phyloP scores from a whole-genome alignment of 148 eudicot species.

The Silene latifolia region DNA sequence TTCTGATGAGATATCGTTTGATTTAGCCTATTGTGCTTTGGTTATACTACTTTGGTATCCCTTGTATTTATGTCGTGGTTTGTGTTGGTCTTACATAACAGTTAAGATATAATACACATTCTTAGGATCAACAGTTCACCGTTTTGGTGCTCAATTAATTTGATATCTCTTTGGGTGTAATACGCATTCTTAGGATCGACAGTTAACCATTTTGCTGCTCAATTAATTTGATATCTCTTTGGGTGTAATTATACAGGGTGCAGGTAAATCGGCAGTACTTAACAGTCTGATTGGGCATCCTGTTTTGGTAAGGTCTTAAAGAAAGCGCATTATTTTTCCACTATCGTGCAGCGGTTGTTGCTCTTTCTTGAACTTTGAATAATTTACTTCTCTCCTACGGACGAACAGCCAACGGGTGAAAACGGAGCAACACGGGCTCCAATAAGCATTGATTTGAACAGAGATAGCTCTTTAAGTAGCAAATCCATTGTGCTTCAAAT shows the following conservation, averaged over 20 bases:
- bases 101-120: background rate
- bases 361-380: background rate
- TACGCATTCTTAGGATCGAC: background rate
- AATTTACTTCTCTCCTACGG: background rate
- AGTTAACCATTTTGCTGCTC: background rate
- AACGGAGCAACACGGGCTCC: constrained; percentile 99
- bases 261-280: constrained; percentile 92
- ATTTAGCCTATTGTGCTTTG: no score
- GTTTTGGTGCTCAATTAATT: background rate
- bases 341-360: background rate
- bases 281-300: constrained; percentile 98
- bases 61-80: no score
- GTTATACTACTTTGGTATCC: no score
- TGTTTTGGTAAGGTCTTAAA: constrained; percentile 64
- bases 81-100: no score
- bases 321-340: background rate
- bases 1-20: no score
- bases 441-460: constrained; percentile 71
- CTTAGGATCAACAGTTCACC: background rate
- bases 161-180: background rate
- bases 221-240: background rate
- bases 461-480: constrained; percentile 79
- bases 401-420: constrained; percentile 92
- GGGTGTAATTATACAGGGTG: constrained; percentile 55
- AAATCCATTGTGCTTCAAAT: constrained; percentile 84